phyloP scores from a whole-genome alignment of 192 early-diverging fungal species.

The Ramicandelaber brevisporus region DNA sequence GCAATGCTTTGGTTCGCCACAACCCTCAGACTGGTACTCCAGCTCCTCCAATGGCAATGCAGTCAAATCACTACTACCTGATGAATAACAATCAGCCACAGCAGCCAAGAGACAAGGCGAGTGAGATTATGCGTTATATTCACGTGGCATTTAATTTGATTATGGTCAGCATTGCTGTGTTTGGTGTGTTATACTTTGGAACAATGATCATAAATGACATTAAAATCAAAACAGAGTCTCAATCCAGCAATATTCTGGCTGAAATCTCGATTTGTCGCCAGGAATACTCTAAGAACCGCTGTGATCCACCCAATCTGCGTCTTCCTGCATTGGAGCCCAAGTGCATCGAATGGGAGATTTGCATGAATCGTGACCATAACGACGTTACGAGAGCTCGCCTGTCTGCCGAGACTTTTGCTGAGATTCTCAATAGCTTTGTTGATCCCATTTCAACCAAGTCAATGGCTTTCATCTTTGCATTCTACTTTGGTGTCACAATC shows the following conservation, averaged over 20 bases:
- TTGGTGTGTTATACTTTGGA: conserved; percentile 38
- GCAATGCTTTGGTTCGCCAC: too few species aligned
- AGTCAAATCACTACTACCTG: conserved; percentile 5
- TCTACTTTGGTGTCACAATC: conserved; percentile 21
- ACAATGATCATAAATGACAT: conserved; percentile 48
- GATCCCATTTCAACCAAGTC: conserved; percentile 71
- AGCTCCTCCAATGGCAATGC: neutral
- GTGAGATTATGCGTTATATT: conserved; percentile 26
- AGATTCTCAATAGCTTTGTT: conserved; percentile 58
- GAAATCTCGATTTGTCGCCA: conserved; percentile 33
- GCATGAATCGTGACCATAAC: conserved; percentile 28
- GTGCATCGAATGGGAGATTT: conserved; percentile 33
- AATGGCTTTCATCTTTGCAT: conserved; percentile 26
- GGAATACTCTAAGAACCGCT: conserved; percentile 29
- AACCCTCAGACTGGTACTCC: too few species aligned
- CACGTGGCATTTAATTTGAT: conserved; percentile 43
- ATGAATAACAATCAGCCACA: conserved; percentile 9
- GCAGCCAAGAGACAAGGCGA: conserved; percentile 18
- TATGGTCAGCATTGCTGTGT: conserved; percentile 24
- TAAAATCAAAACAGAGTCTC: conserved; percentile 32
- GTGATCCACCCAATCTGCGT: conserved; percentile 20
- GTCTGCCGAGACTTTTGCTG: conserved; percentile 56
- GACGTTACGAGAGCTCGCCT: conserved; percentile 42
- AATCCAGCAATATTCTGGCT: conserved; percentile 26
- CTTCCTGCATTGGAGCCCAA: conserved; percentile 26